These are phyloP conservation scores for Penicillium desertorum DNA, from an alignment of 495 filamentous ascomycete species.

Conservation along the genomic window DNA sequence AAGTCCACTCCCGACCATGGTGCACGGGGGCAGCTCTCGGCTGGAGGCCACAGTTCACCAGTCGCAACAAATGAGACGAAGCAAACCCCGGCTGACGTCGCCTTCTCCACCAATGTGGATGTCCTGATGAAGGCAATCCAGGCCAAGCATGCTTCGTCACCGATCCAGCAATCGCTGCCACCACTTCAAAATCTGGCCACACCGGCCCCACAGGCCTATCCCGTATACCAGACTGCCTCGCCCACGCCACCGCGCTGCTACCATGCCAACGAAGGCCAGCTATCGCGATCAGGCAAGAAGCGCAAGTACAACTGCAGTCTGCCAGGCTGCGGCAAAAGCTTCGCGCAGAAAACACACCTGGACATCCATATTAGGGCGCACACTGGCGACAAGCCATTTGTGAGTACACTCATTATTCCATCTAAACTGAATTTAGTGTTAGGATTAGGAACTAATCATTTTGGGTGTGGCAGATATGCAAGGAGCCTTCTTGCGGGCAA, in stretches of 20 bases:
- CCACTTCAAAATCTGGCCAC: slow-evolving; percentile 37
- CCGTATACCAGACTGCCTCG: slow-evolving; percentile 30
- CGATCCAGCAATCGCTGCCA: slow-evolving; percentile 36
- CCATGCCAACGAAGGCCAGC: slow-evolving; percentile 30
- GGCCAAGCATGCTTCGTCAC: slow-evolving; percentile 51
- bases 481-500: slow-evolving; percentile 71
- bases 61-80: slow-evolving; percentile 18
- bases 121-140: slow-evolving; percentile 93
- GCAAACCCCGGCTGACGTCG: slow-evolving; percentile 41
- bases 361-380: slow-evolving; percentile 90
- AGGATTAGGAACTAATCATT: slow-evolving; percentile 4
- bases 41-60: slow-evolving; percentile 9
- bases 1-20: slow-evolving; percentile 25
- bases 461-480: slow-evolving; percentile 58
- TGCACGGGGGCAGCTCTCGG: slow-evolving; percentile 8
- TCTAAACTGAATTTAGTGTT: neutral
- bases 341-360: slow-evolving; percentile 90
- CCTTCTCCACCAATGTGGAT: slow-evolving; percentile 82
- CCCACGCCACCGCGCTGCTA: slow-evolving; percentile 25
- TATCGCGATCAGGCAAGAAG: slow-evolving; percentile 39
- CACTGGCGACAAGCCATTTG: slow-evolving; percentile 88
- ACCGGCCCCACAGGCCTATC: slow-evolving; percentile 24
- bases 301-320: slow-evolving; percentile 71
- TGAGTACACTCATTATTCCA: slow-evolving; percentile 45
- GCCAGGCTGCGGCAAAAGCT: slow-evolving; percentile 74